Conservation (phyloP, 345 rosid genomes). For the Sonneratia alba region DNA sequence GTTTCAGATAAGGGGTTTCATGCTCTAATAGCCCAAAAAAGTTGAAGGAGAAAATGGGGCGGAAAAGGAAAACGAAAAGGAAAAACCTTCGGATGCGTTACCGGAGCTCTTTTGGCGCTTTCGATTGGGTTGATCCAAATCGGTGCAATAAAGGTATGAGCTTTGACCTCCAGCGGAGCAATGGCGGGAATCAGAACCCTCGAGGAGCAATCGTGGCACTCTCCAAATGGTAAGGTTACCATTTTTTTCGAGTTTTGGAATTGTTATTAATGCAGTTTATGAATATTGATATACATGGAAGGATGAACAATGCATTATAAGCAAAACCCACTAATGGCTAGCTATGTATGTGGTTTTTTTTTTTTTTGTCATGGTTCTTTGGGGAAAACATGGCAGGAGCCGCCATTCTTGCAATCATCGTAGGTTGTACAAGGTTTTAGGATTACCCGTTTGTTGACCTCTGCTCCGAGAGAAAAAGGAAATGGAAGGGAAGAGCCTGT, state of each 20-base stretch:
- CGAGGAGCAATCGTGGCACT: not conserved
- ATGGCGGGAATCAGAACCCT: not conserved
- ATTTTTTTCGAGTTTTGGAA: not conserved
- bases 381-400: not conserved
- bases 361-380: not conserved
- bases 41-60: not conserved
- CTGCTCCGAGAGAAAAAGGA: too few species aligned
- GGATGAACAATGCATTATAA: not conserved
- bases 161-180: not conserved
- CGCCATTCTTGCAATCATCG: not conserved
- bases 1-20: not conserved
- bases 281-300: not conserved
- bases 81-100: not conserved
- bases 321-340: not conserved
- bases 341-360: not conserved
- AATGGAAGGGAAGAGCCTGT: too few species aligned
- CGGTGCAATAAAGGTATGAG: slow-evolving; percentile 1
- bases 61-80: not conserved
- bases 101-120: not conserved
- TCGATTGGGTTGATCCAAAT: not conserved
- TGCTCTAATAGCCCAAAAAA: not conserved
- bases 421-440: not conserved
- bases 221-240: slow-evolving; percentile 1
- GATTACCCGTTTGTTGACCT: not conserved
- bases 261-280: not conserved